Conservation (phyloP, 495 filamentous ascomycete genomes). For the Xylona heveae region DNA sequence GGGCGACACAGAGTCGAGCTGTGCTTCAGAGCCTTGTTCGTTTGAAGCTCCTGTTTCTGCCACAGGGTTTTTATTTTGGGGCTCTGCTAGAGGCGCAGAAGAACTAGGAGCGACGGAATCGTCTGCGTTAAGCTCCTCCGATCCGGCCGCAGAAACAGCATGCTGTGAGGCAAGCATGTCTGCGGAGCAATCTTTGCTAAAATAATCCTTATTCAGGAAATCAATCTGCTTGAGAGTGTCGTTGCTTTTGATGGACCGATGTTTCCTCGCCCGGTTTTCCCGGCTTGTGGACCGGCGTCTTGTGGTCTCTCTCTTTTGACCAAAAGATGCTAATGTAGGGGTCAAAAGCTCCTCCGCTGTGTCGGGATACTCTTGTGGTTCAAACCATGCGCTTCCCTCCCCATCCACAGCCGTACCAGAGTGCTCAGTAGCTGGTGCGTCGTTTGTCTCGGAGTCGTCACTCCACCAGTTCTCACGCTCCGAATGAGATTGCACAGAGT, state of each 20-base stretch:
- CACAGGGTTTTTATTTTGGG: no score
- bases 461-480: conserved; percentile 54
- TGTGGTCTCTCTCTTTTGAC: conserved; percentile 8
- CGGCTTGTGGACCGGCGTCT: conserved; percentile 6
- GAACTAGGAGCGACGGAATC: no score
- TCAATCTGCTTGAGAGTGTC: conserved; percentile 43
- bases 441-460: conserved; percentile 36
- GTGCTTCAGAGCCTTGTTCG: no score
- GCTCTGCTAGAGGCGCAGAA: no score
- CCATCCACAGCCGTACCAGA: conserved; percentile 4
- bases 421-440: not conserved
- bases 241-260: conserved; percentile 30
- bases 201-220: no score
- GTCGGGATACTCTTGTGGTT: conserved; percentile 20
- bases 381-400: conserved; percentile 25
- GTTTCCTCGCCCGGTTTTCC: conserved; percentile 16
- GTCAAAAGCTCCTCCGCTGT: conserved; percentile 22
- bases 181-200: no score
- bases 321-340: conserved; percentile 16
- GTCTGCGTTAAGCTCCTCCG: no score
- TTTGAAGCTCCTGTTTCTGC: no score
- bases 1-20: no score
- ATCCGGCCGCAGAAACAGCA: no score
- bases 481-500: conserved; percentile 34
- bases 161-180: no score